Percentiles rank a stretch among this genome's conserved stretches.
phyloP scores from a whole-genome alignment of 441 rosid species.

The Corymbia citriodora region DNA sequence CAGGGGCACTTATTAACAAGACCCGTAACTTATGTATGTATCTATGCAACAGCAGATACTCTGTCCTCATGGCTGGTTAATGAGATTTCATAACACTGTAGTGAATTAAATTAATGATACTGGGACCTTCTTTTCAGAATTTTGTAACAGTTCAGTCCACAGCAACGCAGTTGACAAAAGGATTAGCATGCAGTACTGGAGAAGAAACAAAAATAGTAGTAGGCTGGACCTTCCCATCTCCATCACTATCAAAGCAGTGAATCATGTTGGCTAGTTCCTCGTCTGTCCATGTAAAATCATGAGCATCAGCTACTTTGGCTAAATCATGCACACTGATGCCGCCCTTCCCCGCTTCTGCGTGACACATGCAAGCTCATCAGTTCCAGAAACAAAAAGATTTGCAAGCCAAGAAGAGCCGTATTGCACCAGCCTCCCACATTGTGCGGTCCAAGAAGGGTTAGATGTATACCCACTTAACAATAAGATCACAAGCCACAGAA shows the following conservation, averaged over 20 bases:
- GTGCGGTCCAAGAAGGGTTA: neutral
- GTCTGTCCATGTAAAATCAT: constrained; percentile 75
- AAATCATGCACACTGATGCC: constrained; percentile 43
- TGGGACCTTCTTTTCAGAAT: neutral
- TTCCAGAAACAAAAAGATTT: neutral
- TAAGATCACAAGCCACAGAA: neutral
- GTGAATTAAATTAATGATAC: neutral
- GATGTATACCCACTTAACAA: neutral
- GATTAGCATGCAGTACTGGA: neutral
- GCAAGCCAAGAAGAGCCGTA: neutral
- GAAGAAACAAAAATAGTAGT: neutral
- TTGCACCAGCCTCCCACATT: neutral
- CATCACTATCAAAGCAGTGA: constrained; percentile 54
- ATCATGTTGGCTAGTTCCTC: constrained; percentile 73
- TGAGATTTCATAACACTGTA: neutral
- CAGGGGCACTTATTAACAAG: neutral
- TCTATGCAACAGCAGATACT: neutral
- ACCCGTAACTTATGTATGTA: neutral
- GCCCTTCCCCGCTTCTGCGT: constrained; percentile 66
- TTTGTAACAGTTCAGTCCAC: neutral
- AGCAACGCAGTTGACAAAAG: neutral
- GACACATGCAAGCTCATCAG: neutral
- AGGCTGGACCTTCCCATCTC: constrained; percentile 58
- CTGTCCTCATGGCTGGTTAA: neutral
- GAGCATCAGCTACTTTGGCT: constrained; percentile 43